phyloP scores from a whole-genome alignment of 2,329 filamentous ascomycete species.

The Arthrobotrys conoides region DNA sequence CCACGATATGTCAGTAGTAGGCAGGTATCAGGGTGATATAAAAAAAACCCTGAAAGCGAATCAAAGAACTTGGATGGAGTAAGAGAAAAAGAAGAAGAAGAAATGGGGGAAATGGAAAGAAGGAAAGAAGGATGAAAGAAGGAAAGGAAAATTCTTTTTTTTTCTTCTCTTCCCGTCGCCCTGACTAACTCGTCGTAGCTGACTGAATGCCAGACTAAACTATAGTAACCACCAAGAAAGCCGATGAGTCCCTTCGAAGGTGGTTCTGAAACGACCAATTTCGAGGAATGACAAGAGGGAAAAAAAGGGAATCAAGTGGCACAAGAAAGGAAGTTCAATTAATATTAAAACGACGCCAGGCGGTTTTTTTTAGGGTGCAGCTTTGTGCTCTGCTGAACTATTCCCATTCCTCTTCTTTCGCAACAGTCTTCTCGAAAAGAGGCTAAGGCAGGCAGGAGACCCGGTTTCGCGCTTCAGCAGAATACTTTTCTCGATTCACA shows the following conservation, averaged over 20 bases:
- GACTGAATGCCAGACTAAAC: constrained; percentile 39
- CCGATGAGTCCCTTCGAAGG: constrained; percentile 42
- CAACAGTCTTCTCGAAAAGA: constrained; percentile 43
- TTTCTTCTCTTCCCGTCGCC: constrained; percentile 31
- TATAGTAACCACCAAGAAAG: constrained; percentile 40
- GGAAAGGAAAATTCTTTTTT: constrained; percentile 22
- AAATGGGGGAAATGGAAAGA: constrained; percentile 19
- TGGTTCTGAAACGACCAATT: constrained; percentile 57
- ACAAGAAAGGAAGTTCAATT: constrained; percentile 61
- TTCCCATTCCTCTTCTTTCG: constrained; percentile 36
- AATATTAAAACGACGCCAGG: constrained; percentile 47
- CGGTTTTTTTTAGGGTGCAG: constrained; percentile 29
- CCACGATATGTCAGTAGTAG: constrained; percentile 29
- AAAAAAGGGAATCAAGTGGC: constrained; percentile 56
- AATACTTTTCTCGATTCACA: constrained; percentile 47
- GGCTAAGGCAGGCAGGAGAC: constrained; percentile 59
- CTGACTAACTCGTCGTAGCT: constrained; percentile 41
- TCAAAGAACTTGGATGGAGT: constrained; percentile 13
- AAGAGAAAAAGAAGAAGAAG: constrained; percentile 16
- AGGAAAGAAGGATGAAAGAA: constrained; percentile 18
- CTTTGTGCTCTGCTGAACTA: constrained; percentile 27
- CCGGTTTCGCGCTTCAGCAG: constrained; percentile 54
- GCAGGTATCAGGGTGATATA: constrained; percentile 28
- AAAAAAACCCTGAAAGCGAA: constrained; percentile 23
- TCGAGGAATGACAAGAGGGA: constrained; percentile 34